A percentile compares a stretch with the other conserved stretches of the same genome.
Conservation (phyloP, 2,329 filamentous ascomycete species). For the Colletotrichum destructivum region DNA sequence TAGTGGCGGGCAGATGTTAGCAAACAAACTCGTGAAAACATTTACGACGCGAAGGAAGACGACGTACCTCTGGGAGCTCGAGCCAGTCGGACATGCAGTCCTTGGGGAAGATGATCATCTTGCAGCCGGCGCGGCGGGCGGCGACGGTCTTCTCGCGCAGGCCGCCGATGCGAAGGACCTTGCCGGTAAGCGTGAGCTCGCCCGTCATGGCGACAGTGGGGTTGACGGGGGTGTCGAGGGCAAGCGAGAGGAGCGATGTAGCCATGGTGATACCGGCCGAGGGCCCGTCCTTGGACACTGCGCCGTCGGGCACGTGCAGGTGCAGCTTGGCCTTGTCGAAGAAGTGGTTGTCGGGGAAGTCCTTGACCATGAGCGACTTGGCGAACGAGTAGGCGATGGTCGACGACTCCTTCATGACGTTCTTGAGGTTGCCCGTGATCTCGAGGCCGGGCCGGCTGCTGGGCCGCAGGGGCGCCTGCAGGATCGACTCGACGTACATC, state of each 20-base stretch:
- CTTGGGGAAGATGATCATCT: constrained; percentile 92
- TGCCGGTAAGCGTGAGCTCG: constrained; percentile 95
- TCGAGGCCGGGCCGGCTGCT: constrained; percentile 85
- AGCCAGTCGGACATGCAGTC: constrained; percentile 99
- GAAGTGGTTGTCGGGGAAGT: constrained; percentile 93
- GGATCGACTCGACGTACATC: constrained; percentile 96
- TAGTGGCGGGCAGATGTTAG: constrained; percentile 55
- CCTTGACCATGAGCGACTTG: constrained; percentile 87
- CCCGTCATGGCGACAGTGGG: constrained; percentile 98
- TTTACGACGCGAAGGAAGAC: no score
- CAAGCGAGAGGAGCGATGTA: constrained; percentile 89
- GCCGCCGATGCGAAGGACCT: constrained; percentile 94
- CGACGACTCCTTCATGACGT: constrained; percentile 98
- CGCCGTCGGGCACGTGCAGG: constrained; percentile 95
- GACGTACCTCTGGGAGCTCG: constrained; percentile 92
- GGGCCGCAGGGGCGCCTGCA: constrained; percentile 84
- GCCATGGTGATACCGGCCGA: constrained; percentile 98
- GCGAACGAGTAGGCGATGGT: constrained; percentile 96
- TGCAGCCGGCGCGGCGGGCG: constrained; percentile 91
- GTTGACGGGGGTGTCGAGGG: constrained; percentile 82
- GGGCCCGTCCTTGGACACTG: constrained; percentile 93
- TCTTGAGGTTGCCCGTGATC: constrained; percentile 94
- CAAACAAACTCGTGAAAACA: background rate
- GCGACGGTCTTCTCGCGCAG: constrained; percentile 98
- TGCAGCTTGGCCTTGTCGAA: constrained; percentile 97